Conservation (phyloP, 1,284 basidiomycete genomes). For the Boletus hoseneyae region DNA sequence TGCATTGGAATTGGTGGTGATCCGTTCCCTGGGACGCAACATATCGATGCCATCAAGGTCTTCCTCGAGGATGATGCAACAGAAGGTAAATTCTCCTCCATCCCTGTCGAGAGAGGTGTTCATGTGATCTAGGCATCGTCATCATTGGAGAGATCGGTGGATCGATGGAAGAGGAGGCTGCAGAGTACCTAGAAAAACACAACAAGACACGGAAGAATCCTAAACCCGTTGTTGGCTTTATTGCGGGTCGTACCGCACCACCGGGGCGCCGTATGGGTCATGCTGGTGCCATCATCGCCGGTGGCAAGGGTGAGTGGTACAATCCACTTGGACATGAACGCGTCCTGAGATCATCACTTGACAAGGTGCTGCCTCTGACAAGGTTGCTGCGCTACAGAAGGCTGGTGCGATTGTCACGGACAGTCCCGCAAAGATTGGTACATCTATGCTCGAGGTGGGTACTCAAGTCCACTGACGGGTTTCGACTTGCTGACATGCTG, state of each 20-base stretch:
- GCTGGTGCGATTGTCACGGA: constrained; percentile 95
- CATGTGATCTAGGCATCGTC: constrained; percentile 73
- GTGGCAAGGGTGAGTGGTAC: constrained; percentile 78
- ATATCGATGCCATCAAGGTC: constrained; percentile 94
- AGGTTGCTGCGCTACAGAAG: constrained; percentile 90
- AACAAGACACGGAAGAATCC: constrained; percentile 87
- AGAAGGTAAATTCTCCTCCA: constrained; percentile 55
- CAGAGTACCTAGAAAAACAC: constrained; percentile 90
- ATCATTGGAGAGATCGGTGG: constrained; percentile 99
- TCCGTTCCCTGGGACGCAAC: constrained; percentile 97
- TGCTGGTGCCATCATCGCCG: constrained; percentile 96
- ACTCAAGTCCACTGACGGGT: neutral
- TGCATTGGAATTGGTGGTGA: constrained; percentile 99
- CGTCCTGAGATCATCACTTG: neutral
- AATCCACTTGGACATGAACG: neutral
- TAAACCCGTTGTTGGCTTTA: constrained; percentile 98
- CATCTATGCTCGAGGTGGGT: constrained; percentile 79
- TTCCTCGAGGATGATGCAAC: constrained; percentile 94
- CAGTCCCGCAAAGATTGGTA: constrained; percentile 93
- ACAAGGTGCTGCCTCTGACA: constrained; percentile 87
- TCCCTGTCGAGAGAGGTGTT: constrained; percentile 3
- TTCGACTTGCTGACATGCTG: constrained; percentile 5
- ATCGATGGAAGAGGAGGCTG: constrained; percentile 99
- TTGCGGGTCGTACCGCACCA: constrained; percentile 96
- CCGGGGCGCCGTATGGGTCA: constrained; percentile 99